A percentile compares a stretch with the other conserved stretches of the same genome.
These are phyloP conservation scores for Alternaria arborescens DNA, from an alignment of 2,329 filamentous ascomycete genomes.

Conservation along the genomic window DNA sequence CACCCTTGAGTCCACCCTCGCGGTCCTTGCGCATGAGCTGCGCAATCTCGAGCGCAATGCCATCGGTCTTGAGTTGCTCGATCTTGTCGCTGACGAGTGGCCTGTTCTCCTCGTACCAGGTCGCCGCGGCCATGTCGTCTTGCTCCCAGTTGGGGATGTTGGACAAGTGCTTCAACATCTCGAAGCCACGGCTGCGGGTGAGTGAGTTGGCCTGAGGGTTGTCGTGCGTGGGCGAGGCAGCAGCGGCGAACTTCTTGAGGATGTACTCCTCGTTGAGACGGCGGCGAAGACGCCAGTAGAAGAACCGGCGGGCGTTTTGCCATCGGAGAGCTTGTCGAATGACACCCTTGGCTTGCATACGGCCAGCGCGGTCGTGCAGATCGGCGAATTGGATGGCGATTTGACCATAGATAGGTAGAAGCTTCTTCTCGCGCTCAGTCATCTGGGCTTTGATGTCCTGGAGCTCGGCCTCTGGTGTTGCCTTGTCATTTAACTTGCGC, in stretches of 20 bases:
- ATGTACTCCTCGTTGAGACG: conserved; percentile 98
- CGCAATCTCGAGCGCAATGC: conserved; percentile 74
- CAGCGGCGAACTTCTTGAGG: conserved; percentile 79
- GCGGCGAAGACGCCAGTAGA: conserved; percentile 99
- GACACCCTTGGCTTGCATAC: conserved; percentile 97
- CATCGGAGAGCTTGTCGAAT: conserved; percentile 87
- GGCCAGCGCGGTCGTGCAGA: conserved; percentile 92
- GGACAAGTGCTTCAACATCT: conserved; percentile 83
- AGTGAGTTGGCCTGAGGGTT: conserved; percentile 51
- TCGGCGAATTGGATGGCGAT: conserved; percentile 97
- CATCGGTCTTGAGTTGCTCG: conserved; percentile 81
- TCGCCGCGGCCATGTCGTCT: conserved; percentile 83
- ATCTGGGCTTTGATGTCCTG: conserved; percentile 85
- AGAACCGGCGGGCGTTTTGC: conserved; percentile 92
- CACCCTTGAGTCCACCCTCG: conserved; percentile 79
- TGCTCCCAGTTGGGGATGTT: conserved; percentile 77
- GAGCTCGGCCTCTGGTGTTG: conserved; percentile 75
- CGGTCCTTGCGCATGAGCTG: conserved; percentile 71
- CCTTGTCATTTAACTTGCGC: conserved; percentile 75
- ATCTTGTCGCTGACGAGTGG: conserved; percentile 84
- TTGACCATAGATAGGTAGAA: conserved; percentile 92
- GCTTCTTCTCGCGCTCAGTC: conserved; percentile 81
- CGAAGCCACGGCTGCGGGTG: conserved; percentile 73
- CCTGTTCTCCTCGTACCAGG: conserved; percentile 96
- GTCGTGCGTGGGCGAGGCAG: conserved; percentile 53